Percentiles rank a stretch among this genome's conserved stretches.
phyloP scores from a whole-genome alignment of 352 stramenopile genomes.

The Phytophthora vignae region DNA sequence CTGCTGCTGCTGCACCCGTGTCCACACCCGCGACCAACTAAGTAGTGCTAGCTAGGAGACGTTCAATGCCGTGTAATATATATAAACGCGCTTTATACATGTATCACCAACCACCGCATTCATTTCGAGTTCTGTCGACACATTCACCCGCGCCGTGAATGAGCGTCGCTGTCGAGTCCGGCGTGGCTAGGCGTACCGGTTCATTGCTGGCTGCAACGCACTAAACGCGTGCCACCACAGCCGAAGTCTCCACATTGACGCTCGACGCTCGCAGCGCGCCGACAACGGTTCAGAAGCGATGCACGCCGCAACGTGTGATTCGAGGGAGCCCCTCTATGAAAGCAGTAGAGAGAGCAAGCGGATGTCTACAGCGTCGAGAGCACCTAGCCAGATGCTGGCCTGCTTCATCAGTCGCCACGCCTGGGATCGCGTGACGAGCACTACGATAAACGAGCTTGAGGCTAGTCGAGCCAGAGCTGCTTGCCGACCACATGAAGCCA shows the following conservation, averaged over 20 bases:
- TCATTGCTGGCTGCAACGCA: background rate
- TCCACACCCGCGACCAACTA: slow-evolving; percentile 8
- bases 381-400: background rate
- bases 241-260: background rate
- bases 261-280: background rate
- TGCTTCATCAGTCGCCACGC: slow-evolving; percentile 1
- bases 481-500: background rate
- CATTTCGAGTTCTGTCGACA: background rate
- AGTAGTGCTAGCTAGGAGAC: slow-evolving; percentile 12
- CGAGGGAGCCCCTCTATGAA: background rate
- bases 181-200: background rate
- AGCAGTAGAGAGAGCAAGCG: background rate
- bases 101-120: background rate
- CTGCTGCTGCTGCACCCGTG: background rate
- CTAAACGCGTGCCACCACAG: background rate
- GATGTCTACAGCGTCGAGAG: background rate
- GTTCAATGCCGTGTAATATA: slow-evolving; percentile 27
- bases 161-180: background rate
- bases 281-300: background rate
- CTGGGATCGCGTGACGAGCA: background rate
- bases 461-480: background rate
- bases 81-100: slow-evolving; percentile 30
- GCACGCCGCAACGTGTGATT: background rate
- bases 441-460: background rate
- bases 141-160: background rate